Evolutionary conservation across 2,329 filamentous ascomycete genomes (phyloP).

Genomic region (Apiospora aurea): DNA sequence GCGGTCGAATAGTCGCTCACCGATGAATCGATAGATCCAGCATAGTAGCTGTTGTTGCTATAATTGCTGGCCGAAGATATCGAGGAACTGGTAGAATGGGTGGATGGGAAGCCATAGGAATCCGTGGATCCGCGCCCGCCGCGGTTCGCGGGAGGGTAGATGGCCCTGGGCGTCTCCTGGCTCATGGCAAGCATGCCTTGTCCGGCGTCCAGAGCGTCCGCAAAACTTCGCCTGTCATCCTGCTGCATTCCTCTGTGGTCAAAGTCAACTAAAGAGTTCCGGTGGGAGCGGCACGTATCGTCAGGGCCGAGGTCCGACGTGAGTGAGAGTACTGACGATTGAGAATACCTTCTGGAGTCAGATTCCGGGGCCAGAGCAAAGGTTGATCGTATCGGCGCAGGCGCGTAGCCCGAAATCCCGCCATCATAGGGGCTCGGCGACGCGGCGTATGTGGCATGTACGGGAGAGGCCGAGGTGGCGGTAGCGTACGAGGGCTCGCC

Average conservation of each 20-base stretch:
- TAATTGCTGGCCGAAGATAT: constrained; percentile 84
- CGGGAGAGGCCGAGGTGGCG: constrained; percentile 70
- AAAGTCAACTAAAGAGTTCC: constrained; percentile 71
- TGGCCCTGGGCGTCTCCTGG: constrained; percentile 91
- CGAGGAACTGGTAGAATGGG: constrained; percentile 86
- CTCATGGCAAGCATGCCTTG: constrained; percentile 95
- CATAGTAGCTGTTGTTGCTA: constrained; percentile 80
- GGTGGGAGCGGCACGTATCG: constrained; percentile 52
- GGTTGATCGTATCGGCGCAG: constrained; percentile 66
- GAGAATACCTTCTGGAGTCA: constrained; percentile 75
- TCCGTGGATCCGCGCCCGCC: constrained; percentile 77
- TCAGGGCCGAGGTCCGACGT: constrained; percentile 53
- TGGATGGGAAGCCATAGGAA: constrained; percentile 89
- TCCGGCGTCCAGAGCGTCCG: constrained; percentile 89
- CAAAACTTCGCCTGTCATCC: constrained; percentile 74
- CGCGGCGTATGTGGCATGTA: constrained; percentile 69
- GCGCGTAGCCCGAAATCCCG: constrained; percentile 72
- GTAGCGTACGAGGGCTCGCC: constrained; percentile 73
- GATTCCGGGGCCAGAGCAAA: constrained; percentile 65
- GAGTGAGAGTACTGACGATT: constrained; percentile 76
- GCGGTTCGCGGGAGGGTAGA: constrained; percentile 73
- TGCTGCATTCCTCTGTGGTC: constrained; percentile 61
- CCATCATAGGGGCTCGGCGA: constrained; percentile 74
- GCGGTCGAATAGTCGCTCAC: constrained; percentile 93
- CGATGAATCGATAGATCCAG: constrained; percentile 81